Evolutionary conservation across 495 filamentous ascomycete species (phyloP).

Genomic region (Penicillium mononematosum): DNA sequence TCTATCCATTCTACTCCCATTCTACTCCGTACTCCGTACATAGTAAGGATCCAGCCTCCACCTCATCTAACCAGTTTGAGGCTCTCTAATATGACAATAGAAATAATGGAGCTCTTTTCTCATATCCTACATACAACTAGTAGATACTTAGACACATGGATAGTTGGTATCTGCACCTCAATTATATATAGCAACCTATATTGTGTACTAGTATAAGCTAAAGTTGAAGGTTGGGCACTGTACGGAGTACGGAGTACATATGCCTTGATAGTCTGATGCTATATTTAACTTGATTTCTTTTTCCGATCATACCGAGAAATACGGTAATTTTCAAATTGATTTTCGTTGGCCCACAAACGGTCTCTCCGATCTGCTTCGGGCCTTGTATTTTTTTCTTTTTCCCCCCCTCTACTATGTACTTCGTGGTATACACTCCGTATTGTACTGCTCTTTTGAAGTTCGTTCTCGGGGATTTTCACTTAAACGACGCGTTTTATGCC

Average conservation of each 20-base stretch:
- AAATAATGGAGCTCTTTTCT: background rate
- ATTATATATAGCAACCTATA: background rate
- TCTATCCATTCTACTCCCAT: background rate
- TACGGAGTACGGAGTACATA: background rate
- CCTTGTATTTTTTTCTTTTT: background rate
- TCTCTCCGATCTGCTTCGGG: background rate
- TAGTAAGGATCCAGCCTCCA: background rate
- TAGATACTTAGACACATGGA: background rate
- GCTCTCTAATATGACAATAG: background rate
- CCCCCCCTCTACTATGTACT: too few species aligned
- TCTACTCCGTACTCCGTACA: background rate
- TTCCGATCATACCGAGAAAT: background rate
- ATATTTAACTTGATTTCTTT: slow-evolving; percentile 8
- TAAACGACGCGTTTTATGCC: background rate
- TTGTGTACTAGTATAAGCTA: background rate
- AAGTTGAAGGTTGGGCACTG: slow-evolving; percentile 1
- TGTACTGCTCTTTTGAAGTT: background rate
- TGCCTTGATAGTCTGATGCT: background rate
- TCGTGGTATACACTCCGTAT: too few species aligned
- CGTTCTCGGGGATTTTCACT: background rate
- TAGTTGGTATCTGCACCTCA: background rate
- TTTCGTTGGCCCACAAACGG: slow-evolving; percentile 1
- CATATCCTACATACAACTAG: too few species aligned
- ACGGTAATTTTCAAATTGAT: slow-evolving; percentile 3
- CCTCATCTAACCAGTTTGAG: background rate